Evolutionary conservation across 73 alveolate species (phyloP).

Genomic region (Tetrahymena thermophila): DNA sequence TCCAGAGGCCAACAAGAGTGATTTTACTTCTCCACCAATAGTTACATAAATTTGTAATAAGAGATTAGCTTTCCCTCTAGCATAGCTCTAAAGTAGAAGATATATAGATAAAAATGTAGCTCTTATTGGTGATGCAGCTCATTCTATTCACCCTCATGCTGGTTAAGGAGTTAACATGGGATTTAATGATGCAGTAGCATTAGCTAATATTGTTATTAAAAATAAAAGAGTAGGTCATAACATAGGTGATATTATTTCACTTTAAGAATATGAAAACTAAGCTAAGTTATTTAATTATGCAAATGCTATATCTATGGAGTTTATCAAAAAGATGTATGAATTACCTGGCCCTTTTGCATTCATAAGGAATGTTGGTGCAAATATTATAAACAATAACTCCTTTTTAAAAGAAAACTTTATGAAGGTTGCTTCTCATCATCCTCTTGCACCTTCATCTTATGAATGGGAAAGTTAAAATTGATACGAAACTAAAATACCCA

Average conservation of each 20-base stretch:
- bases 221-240: slow-evolving; percentile 27
- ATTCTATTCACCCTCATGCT: slow-evolving; percentile 72
- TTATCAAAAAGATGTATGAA: slow-evolving; percentile 12
- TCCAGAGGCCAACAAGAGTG: not conserved
- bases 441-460: slow-evolving; percentile 27
- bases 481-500: not conserved
- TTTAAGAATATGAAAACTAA: slow-evolving; percentile 21
- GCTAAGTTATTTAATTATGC: slow-evolving; percentile 42
- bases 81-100: slow-evolving; percentile 16
- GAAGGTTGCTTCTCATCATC: slow-evolving; percentile 29
- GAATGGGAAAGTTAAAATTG: not conserved
- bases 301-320: slow-evolving; percentile 23
- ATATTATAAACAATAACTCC: not conserved
- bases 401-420: slow-evolving; percentile 6
- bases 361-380: slow-evolving; percentile 19
- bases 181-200: slow-evolving; percentile 33
- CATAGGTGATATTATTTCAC: slow-evolving; percentile 13
- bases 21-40: slow-evolving; percentile 45
- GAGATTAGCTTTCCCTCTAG: slow-evolving; percentile 58
- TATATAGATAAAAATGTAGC: slow-evolving; percentile 58
- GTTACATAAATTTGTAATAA: slow-evolving; percentile 41
- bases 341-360: slow-evolving; percentile 1
- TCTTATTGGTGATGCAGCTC: slow-evolving; percentile 77
- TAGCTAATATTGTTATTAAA: slow-evolving; percentile 24
- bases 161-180: slow-evolving; percentile 55